A percentile compares a stretch with the other conserved stretches of the same genome.
Conservation (phyloP, 306 rosid genomes). For the Castanospermum australe region DNA sequence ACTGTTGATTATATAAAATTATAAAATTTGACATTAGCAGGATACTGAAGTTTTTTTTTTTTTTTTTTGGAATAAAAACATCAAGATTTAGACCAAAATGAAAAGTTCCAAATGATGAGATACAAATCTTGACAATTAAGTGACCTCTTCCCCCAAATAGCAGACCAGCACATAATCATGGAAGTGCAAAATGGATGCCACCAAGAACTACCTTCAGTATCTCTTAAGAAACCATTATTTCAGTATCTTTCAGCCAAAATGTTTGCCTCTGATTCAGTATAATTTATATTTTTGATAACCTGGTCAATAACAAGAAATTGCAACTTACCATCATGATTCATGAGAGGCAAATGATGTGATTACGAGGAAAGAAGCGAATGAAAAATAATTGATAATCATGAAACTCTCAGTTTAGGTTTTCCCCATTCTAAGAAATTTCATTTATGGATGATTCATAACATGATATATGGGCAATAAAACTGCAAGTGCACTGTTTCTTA, state of each 20-base stretch:
- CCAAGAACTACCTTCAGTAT: slow-evolving; percentile 16
- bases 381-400: slow-evolving; percentile 4
- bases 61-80: not conserved
- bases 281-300: slow-evolving; percentile 23
- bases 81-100: not conserved
- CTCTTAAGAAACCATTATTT: slow-evolving; percentile 18
- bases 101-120: slow-evolving; percentile 2
- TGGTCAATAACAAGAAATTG: slow-evolving; percentile 32
- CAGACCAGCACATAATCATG: not conserved
- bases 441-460: slow-evolving; percentile 26
- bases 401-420: slow-evolving; percentile 14
- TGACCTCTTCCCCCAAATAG: not conserved
- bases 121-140: not conserved
- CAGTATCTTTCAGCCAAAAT: slow-evolving; percentile 16
- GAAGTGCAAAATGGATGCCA: slow-evolving; percentile 10
- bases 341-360: slow-evolving; percentile 16
- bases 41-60: not conserved
- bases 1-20: not conserved
- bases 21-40: not conserved
- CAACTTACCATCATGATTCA: slow-evolving; percentile 35
- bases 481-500: not conserved
- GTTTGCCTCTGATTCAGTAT: slow-evolving; percentile 23
- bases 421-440: not conserved
- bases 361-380: not conserved
- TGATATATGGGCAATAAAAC: slow-evolving; percentile 2